Evolutionary conservation across 2,329 filamentous ascomycete species (phyloP), one percentile per base, ranked within the genome.

Genomic region (Volutella citrinella): DNA sequence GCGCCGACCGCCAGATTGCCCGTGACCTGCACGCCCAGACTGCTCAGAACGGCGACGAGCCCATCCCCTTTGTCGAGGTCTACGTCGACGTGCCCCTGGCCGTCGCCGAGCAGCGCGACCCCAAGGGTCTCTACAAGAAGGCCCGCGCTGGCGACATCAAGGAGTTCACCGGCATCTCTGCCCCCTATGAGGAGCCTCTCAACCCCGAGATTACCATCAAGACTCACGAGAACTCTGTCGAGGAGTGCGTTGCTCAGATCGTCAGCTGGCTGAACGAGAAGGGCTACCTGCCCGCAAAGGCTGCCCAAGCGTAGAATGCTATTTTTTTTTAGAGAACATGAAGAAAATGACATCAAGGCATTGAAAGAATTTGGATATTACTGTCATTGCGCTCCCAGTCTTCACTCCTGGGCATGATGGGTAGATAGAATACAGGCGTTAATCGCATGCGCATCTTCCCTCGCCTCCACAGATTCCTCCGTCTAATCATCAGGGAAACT

Each of bases 121-220:
- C 93, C 30, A 98, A 98, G 79, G 93, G 91, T 6, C 69, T 97
- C 41, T 98, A 98, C 70, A 95, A 95, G 76, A 95, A 95, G 78
- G 93, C 93, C 10, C 74, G 91, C 27, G 83, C 86, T 32, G 93
- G 93, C 27, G 81, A 94, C 63, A 97, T 97, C 66, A 93, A 94
- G 66, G 88, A 97, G 51, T 98, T 98, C 61, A 98, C 93, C 3
- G 93, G 93, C 36, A 88, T 97, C 55, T 90, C 84, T 48, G 89
- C 91, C 19, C 93, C 93, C 3, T 98, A 98, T 61, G 93, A 98
- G 76, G 87, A 80, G 42, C 93, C 93, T 6, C 70, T 82, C 60
- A 80, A 80, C 38, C 78, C 93, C 2, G 93, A 98, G 72, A 85
- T 98, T 49, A 82, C 84, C 50, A 87, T 98, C 59, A 76, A 79